Evolutionary conservation across 2,329 filamentous ascomycete species (phyloP).

Genomic region (Rhynchosporium secalis): DNA sequence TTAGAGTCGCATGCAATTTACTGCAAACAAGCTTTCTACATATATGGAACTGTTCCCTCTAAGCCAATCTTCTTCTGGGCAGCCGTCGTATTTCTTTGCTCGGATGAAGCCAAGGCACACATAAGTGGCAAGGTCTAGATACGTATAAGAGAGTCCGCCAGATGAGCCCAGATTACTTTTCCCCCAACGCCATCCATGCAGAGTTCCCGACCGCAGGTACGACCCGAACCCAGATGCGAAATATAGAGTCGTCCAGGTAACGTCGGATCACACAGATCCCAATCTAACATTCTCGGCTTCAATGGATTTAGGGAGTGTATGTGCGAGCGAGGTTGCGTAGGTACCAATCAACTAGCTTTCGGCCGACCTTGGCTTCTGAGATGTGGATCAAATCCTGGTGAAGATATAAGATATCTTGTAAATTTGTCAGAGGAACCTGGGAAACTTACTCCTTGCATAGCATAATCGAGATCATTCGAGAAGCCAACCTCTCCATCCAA

Average conservation of each 20-base stretch:
- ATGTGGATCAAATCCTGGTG: constrained; percentile 91
- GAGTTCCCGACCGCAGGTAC: constrained; percentile 1
- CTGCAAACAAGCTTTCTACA: no score
- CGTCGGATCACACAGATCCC: background rate
- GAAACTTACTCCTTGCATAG: constrained; percentile 80
- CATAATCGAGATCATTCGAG: constrained; percentile 94
- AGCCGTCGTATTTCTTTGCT: no score
- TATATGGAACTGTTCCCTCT: no score
- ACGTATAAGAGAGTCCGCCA: constrained; percentile 1
- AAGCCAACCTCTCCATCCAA: constrained; percentile 91
- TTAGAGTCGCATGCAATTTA: no score
- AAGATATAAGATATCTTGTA: constrained; percentile 26
- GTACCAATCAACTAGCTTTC: constrained; percentile 98
- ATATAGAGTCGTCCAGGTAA: constrained; percentile 24
- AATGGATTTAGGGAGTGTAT: constrained; percentile 51
- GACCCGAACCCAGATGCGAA: constrained; percentile 29
- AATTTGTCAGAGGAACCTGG: background rate
- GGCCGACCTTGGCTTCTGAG: constrained; percentile 96
- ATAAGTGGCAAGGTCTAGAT: no score
- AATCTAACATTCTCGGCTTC: constrained; percentile 45
- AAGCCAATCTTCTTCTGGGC: no score
- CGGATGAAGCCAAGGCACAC: no score
- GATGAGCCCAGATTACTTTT: constrained; percentile 23
- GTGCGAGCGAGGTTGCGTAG: constrained; percentile 93
- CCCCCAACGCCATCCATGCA: constrained; percentile 39